Evolutionary conservation across 352 stramenopile genomes (phyloP).

Genomic region (Elongisporangium prolatum): DNA sequence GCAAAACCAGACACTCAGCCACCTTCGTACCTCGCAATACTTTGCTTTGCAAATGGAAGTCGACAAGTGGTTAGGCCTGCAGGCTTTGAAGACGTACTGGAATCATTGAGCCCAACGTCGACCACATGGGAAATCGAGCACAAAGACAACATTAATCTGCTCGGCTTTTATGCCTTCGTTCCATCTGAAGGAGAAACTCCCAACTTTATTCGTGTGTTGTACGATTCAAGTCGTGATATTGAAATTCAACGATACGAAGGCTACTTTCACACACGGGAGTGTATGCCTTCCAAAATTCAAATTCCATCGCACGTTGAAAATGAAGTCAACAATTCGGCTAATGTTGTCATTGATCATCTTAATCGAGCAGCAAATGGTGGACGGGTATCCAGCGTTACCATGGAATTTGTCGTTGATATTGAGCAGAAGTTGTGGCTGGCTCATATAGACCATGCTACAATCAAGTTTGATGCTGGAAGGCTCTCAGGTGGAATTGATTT

Average conservation of each 20-base stretch:
- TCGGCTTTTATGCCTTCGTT: conserved; percentile 19
- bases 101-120: conserved; percentile 9
- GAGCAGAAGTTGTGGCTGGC: conserved; percentile 35
- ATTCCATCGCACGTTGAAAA: conserved; percentile 12
- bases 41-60: conserved; percentile 16
- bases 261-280: conserved; percentile 9
- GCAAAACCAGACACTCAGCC: not conserved
- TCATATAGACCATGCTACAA: conserved; percentile 17
- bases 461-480: not conserved
- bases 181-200: conserved; percentile 6
- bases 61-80: conserved; percentile 14
- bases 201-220: conserved; percentile 15
- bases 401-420: conserved; percentile 35
- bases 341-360: conserved; percentile 23
- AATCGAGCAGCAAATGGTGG: conserved; percentile 7
- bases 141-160: conserved; percentile 4
- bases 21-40: conserved; percentile 9
- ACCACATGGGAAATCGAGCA: conserved; percentile 1
- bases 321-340: conserved; percentile 19
- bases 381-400: conserved; percentile 8
- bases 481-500: not conserved
- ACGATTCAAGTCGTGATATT: conserved; percentile 11
- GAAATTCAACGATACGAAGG: conserved; percentile 12
- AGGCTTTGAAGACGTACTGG: conserved; percentile 14
- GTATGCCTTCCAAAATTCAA: not conserved